Evolutionary conservation across 768 basidiomycete genomes (phyloP), one percentile per base, ranked within the genome.

Genomic region (Suillus clintonianus): DNA sequence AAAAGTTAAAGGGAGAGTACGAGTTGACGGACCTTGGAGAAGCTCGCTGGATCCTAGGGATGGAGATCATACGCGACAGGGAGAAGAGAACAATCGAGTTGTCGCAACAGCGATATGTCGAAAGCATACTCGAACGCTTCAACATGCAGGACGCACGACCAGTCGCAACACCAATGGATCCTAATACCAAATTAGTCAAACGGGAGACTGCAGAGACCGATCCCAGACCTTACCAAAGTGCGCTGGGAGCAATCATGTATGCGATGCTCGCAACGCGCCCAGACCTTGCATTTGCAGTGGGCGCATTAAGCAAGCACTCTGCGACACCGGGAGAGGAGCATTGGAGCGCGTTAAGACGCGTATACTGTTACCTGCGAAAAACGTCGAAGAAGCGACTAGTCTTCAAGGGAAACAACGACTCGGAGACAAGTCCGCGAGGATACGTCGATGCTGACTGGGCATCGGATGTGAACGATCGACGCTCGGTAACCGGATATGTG

Each of bases 51-150:
- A 58, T 79, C 8, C 70, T 80, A 14, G 74, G 79, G 3, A 67
- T 80, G 42, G 61, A 74, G 45, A 67, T 80, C 56, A 64, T 57
- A 5, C 43, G 74, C 5, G 67, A 80, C 58, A 60, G 51, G 7
- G 50, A 53, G 5, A 60, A 61, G 3, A 63, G 64, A 3, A 75
- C 72, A 6, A 60, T 60, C 1, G 3, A 24, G n/a, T 50, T 37
- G 34, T 50, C 9, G 17, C 47, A 45, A 36, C 32, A 11, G 45
- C 22, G 36, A 17, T n/a, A 61, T 13, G 8, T 62, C 5, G 37
- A 62, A 22, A n/a, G 34, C 6, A 64, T 64, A 13, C 37, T 64
- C 24, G 7, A 53, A 22, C 19, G 10, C 9, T 43, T 60, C 9
- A 7, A 27, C 11, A 53, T 64, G 50, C 30, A 32, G 13, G 63